A percentile compares a stretch with the other conserved stretches of the same genome.
These are phyloP conservation scores for Geotrichum carabidarum DNA, from an alignment of 1,139 yeast species.

Conservation along the genomic window DNA sequence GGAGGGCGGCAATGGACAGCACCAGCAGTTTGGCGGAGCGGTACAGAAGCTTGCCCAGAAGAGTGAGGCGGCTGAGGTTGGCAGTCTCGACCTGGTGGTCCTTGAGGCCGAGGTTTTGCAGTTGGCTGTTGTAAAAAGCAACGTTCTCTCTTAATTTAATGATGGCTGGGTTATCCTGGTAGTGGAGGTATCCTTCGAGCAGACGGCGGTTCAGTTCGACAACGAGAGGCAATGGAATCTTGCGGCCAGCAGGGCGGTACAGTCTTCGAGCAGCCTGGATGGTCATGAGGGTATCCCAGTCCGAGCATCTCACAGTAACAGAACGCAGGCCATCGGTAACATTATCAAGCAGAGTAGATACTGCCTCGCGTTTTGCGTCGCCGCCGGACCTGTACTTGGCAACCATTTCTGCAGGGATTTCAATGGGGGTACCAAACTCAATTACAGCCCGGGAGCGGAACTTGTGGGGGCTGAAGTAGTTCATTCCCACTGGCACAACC, in stretches of 20 bases:
- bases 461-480: slow-evolving; percentile 92
- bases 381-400: slow-evolving; percentile 53
- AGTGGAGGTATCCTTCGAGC: slow-evolving; percentile 71
- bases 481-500: slow-evolving; percentile 95
- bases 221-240: slow-evolving; percentile 72
- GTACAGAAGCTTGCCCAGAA: slow-evolving; percentile 47
- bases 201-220: slow-evolving; percentile 87
- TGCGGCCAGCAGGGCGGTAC: slow-evolving; percentile 69
- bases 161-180: slow-evolving; percentile 66
- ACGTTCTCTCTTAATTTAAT: slow-evolving; percentile 57
- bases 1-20: slow-evolving; percentile 62
- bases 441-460: slow-evolving; percentile 92
- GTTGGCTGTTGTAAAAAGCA: slow-evolving; percentile 58
- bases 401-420: slow-evolving; percentile 59
- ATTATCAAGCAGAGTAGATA: slow-evolving; percentile 60
- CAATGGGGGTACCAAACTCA: slow-evolving; percentile 89
- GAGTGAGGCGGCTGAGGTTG: slow-evolving; percentile 45
- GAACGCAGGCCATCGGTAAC: slow-evolving; percentile 74
- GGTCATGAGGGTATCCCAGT: slow-evolving; percentile 85
- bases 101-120: slow-evolving; percentile 67
- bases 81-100: slow-evolving; percentile 86
- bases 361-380: slow-evolving; percentile 63
- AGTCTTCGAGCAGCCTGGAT: slow-evolving; percentile 90
- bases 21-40: slow-evolving; percentile 53
- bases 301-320: slow-evolving; percentile 88